Percentiles rank a stretch among this genome's conserved stretches.
These are phyloP conservation scores for Plasmodium gaboni DNA, from an alignment of 169 alveolate genomes.

Conservation along the genomic window DNA sequence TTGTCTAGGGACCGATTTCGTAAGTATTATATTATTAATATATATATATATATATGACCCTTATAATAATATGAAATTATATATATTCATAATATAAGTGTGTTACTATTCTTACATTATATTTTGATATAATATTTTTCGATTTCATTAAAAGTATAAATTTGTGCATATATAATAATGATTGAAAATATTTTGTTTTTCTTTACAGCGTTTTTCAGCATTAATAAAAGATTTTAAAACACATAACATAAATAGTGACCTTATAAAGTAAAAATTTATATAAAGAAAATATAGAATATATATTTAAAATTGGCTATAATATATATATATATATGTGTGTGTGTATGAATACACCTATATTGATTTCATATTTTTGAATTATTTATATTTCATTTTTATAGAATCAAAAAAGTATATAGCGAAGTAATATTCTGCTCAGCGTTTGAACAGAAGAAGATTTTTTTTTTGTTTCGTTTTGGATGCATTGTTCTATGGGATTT, in stretches of 20 bases:
- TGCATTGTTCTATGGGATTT: slow-evolving; percentile 86
- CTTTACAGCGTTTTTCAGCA: slow-evolving; percentile 34
- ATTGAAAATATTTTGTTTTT: background rate
- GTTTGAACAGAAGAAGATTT: slow-evolving; percentile 73
- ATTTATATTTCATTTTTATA: slow-evolving; percentile 17
- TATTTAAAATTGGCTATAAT: too few relatives aligned
- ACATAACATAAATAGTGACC: slow-evolving; percentile 29
- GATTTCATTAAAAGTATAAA: background rate
- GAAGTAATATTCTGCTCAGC: slow-evolving; percentile 81
- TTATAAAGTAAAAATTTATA: slow-evolving; percentile 25
- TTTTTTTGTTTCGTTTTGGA: slow-evolving; percentile 82
- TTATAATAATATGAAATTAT: background rate
- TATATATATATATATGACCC: background rate
- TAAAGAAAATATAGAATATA: too few relatives aligned
- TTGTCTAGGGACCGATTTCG: slow-evolving; percentile 70
- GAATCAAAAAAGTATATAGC: slow-evolving; percentile 81
- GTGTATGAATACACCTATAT: too few relatives aligned
- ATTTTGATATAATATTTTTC: background rate
- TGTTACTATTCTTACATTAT: background rate
- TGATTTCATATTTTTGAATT: background rate
- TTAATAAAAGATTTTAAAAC: slow-evolving; percentile 58
- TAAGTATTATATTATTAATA: background rate
- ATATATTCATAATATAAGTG: background rate
- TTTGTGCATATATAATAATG: background rate
- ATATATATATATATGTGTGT: background rate